Base-by-base conservation (phyloP, 495 filamentous ascomycete species). In the Cudoniella acicularis region DNA sequence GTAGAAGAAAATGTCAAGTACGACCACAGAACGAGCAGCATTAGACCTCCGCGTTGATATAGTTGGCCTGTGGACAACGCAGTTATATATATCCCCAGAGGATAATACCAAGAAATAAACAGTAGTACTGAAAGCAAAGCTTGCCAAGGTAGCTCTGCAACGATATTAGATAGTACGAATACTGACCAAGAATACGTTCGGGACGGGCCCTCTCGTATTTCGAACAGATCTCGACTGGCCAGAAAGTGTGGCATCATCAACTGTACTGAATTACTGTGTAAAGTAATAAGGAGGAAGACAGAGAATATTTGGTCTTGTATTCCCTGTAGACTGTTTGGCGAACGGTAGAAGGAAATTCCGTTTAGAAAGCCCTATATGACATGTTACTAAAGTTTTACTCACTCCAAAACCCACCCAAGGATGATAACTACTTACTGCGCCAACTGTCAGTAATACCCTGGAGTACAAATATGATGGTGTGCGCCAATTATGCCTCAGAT, bases 401-500 rank as follows among this genome's bases (percentile, higher is more conserved):
- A n/a, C n/a, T n/a, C n/a, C n/a, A n/a, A n/a, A n/a, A n/a, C n/a
- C n/a, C n/a, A n/a, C n/a, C n/a, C n/a, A n/a, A n/a, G n/a, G n/a
- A n/a, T n/a, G n/a, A n/a, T n/a, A n/a, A n/a, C n/a, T n/a, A 90
- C 87, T 68, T 95, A 90, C 49, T 93, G 50, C 55, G 24, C 79
- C 66, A 25, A 76, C 68, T 61, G 83, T 86, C 25, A 90, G 80
- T 17, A 74, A 69, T 9, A 73, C 61, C 72, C 87, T 87, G 46
- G 89, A 87, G 69, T 90, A 92, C 57, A 97, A 86, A 72, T 97
- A 97, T 0, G 80, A 79, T 1, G 91, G 92, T 16, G 87, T 90
- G 41, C 92, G 86, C 89, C 90, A 96, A 74, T 94, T 94, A 65
- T 96, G 90, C 68, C 92, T 76, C 73, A 94, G 92, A 63, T 92